These are phyloP conservation scores for Bimuria novae-zelandiae DNA, from an alignment of 2,329 filamentous ascomycete genomes.

Conservation along the genomic window DNA sequence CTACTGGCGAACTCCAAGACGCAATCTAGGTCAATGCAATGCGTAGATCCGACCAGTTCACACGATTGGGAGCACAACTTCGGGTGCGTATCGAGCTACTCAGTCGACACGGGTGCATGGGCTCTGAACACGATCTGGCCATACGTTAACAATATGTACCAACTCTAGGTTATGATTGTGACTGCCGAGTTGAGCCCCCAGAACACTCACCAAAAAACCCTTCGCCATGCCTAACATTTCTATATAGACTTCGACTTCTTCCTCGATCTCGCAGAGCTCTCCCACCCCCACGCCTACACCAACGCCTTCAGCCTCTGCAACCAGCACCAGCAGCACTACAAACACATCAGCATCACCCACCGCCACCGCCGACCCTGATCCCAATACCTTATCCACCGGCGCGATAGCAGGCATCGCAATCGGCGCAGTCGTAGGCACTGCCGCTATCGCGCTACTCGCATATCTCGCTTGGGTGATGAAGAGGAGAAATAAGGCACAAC, in stretches of 20 bases:
- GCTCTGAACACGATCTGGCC: not conserved
- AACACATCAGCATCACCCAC: not conserved
- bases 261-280: too few species aligned
- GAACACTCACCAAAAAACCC: not conserved
- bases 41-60: not conserved
- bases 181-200: not conserved
- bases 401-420: slow-evolving; percentile 7
- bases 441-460: not conserved
- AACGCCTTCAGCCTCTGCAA: not conserved
- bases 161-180: slow-evolving; percentile 5
- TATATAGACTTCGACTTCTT: not conserved
- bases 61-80: not conserved
- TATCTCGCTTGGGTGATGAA: slow-evolving; percentile 3
- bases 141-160: slow-evolving; percentile 9
- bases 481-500: not conserved
- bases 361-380: not conserved
- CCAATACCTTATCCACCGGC: not conserved
- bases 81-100: not conserved
- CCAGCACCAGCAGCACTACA: not conserved
- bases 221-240: not conserved
- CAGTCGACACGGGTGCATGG: not conserved
- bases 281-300: not conserved
- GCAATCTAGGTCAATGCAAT: not conserved
- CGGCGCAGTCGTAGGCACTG: not conserved
- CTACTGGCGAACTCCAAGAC: too few species aligned